phyloP scores from a whole-genome alignment of 805 yeast genomes.

The Blastobotrys robertii region DNA sequence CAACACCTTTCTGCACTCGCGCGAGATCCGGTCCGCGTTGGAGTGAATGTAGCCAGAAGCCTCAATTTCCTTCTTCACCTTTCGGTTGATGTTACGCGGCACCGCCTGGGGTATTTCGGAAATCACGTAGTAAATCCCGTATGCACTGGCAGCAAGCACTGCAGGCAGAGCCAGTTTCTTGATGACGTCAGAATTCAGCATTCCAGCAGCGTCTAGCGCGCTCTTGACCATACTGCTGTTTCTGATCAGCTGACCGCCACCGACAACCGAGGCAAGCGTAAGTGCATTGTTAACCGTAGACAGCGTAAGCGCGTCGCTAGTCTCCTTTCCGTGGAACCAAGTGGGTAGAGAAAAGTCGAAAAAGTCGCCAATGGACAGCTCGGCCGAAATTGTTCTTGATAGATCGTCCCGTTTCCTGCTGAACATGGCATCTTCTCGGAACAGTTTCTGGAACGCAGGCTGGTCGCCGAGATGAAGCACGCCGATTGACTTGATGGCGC shows the following conservation, averaged over 20 bases:
- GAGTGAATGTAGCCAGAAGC: conserved; percentile 67
- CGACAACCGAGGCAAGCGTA: conserved; percentile 22
- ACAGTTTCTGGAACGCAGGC: conserved; percentile 36
- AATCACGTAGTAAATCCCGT: conserved; percentile 52
- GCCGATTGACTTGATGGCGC: conserved; percentile 54
- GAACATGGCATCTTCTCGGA: conserved; percentile 67
- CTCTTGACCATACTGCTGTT: conserved; percentile 16
- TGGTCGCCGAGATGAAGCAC: conserved; percentile 53
- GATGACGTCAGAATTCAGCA: conserved; percentile 8
- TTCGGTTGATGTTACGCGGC: conserved; percentile 71
- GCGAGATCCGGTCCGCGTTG: conserved; percentile 69
- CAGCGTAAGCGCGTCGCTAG: neutral
- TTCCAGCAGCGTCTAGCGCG: conserved; percentile 11
- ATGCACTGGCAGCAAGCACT: conserved; percentile 39
- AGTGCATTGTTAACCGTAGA: conserved; percentile 17
- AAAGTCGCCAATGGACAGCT: conserved; percentile 61
- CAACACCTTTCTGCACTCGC: conserved; percentile 74
- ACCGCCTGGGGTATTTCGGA: conserved; percentile 83
- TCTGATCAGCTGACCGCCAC: conserved; percentile 19
- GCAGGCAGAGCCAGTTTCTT: conserved; percentile 47
- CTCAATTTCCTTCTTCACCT: conserved; percentile 52
- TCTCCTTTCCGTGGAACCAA: conserved; percentile 19
- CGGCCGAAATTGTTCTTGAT: conserved; percentile 46
- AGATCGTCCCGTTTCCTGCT: conserved; percentile 58
- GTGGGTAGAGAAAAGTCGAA: conserved; percentile 55